Evolutionary conservation across 345 rosid genomes (phyloP), one percentile per base, ranked within the genome.

Genomic region (Toxicodendron radicans): DNA sequence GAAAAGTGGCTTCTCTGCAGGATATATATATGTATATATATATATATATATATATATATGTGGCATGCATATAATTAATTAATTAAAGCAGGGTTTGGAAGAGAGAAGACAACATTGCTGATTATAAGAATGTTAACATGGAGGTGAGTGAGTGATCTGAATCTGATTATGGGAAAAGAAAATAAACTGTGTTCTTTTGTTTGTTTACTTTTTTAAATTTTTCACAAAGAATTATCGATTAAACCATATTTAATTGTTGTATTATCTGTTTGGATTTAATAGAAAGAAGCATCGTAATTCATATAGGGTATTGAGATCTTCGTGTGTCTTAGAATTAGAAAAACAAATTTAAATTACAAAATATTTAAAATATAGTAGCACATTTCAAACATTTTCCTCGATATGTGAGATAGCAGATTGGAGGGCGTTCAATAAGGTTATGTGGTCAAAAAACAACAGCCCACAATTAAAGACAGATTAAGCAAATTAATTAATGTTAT

Each of bases 391-490:
- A 66, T 24, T 23, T 12, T 20, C 23, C 53, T 64, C 33, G 53
- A 41, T 41, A 27, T 27, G 16, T 3, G 2, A 13, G 23, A 3
- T 18, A 4, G 10, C 66, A 38, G n/a, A 63, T 38, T 63, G 24
- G 27, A 33, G 27, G 66, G 48, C 7, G 27, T 52, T 12, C 18
- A 0, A 69, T n/a, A 33, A 61, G 18, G n/a, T 0, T 2, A 8
- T 17, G 51, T 58, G 67, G 76, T 70, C 14, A 77, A 73, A 70
- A 38, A 38, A 27, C 30, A 27, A 27, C 54, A 59, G 38, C 11
- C 7, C 13, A 61, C 17, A 68, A 48, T 65, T 23, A 38, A 61
- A 14, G 27, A 8, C 10, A 59, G 41, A 45, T 38, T 38, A 7
- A 38, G 43, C 7, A 38, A 38, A 5, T 38, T 0, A 38, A 38